These are phyloP conservation scores for Rugosomyces carneus DNA, from an alignment of 1,284 basidiomycete genomes.

Conservation along the genomic window DNA sequence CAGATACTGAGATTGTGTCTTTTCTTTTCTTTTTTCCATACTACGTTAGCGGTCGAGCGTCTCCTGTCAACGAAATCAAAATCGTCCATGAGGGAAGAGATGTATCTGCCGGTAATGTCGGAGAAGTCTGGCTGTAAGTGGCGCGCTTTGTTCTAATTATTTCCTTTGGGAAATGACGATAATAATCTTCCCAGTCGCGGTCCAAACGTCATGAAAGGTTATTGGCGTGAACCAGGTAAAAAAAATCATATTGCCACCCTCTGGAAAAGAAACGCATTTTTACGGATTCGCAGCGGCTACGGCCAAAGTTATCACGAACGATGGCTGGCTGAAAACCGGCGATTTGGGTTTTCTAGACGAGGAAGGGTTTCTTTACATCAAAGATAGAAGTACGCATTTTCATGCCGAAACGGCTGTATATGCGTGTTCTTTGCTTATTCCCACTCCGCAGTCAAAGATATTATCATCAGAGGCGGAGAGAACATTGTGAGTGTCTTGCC, in stretches of 20 bases:
- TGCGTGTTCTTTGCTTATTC: conserved; percentile 17
- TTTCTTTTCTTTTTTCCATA: too few species aligned
- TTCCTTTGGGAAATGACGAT: too few species aligned
- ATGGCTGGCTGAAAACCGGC: conserved; percentile 58
- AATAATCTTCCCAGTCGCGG: conserved; percentile 54
- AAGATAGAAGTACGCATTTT: conserved; percentile 56
- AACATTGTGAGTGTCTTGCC: conserved; percentile 52
- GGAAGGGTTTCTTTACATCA: conserved; percentile 61
- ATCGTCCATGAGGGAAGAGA: conserved; percentile 35
- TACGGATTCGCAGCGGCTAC: conserved; percentile 31
- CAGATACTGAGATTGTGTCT: too few species aligned
- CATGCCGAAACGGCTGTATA: too few species aligned
- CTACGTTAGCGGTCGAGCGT: conserved; percentile 40
- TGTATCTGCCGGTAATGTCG: conserved; percentile 35
- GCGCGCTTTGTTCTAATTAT: too few species aligned
- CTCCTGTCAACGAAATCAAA: conserved; percentile 47
- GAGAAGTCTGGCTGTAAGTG: conserved; percentile 57
- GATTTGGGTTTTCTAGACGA: conserved; percentile 53
- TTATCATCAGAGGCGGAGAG: conserved; percentile 67
- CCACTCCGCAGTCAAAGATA: conserved; percentile 43
- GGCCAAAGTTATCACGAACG: conserved; percentile 40
- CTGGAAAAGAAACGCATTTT: too few species aligned
- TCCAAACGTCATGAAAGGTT: conserved; percentile 59
- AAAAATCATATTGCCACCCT: too few species aligned
- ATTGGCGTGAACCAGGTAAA: conserved; percentile 53